Base-by-base conservation (phyloP, 176 grass and related monocot species). In the Carex parvula region DNA sequence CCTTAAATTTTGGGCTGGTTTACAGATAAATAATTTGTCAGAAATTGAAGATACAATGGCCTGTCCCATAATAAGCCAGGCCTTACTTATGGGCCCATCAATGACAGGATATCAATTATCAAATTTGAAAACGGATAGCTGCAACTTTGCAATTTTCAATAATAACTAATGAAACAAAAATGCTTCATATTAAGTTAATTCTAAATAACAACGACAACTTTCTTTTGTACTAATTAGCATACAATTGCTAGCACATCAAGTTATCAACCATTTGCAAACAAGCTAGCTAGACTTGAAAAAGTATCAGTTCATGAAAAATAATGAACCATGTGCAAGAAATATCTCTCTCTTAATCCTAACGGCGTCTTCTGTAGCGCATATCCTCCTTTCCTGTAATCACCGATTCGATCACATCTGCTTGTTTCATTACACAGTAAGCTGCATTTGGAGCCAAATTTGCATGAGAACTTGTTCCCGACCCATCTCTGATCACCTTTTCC, bases 351-450 rank as follows among this genome's bases (percentile, higher is more conserved):
- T n/a, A 15, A 78, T 54, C 29, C 41, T 83, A 83, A 32, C 61
- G 60, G 11, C 8, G 21, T n/a, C 41, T 62, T 59, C 80, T 66
- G 48, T 20, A 83, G 9, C 80, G 32, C 80, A 6, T 15, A 5
- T 83, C 21, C 0, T 81, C 79, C 76, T 79, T 79, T 32, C 30
- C 79, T 37, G 56, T 24, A 32, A 63, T 20, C 21, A 21, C 79
- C 9, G 79, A 24, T 62, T 63, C 79, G 1, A 52, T 50, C 30
- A 16, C 58, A 60, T 64, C 79, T 3, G 14, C 20, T 32, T 11
- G 62, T 16, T 46, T 82, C 80, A 26, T 83, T 13, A 24, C 80
- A 83, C 61, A 83, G 32, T 50, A 77, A 17, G 79, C 30, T 30
- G 8, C 57, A 46, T 63, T 24, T 14, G 32, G 46, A 18, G 2